These are phyloP conservation scores for Bipolaris bicolor DNA, from an alignment of 2,329 filamentous ascomycete genomes.

Conservation along the genomic window DNA sequence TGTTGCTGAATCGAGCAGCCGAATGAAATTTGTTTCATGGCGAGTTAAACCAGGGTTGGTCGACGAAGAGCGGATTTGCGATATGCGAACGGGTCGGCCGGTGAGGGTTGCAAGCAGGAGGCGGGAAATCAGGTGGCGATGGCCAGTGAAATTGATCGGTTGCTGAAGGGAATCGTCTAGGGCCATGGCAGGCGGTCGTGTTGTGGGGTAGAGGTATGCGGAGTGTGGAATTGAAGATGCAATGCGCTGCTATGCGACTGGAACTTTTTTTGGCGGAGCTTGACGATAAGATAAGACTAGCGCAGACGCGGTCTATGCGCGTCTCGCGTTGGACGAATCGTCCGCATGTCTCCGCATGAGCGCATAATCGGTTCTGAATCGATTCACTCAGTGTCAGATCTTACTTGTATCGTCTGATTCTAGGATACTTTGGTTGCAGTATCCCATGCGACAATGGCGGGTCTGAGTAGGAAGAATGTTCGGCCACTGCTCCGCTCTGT, in stretches of 20 bases:
- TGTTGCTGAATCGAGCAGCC: slow-evolving; percentile 90
- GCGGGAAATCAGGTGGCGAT: slow-evolving; percentile 80
- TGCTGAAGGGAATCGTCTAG: slow-evolving; percentile 50
- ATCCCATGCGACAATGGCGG: slow-evolving; percentile 17
- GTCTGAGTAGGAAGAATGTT: slow-evolving; percentile 13
- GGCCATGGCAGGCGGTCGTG: slow-evolving; percentile 30
- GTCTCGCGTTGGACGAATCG: slow-evolving; percentile 10
- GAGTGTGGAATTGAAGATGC: background rate
- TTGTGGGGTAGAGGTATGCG: background rate
- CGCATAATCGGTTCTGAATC: background rate
- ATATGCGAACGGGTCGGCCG: slow-evolving; percentile 86
- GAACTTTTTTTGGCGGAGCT: slow-evolving; percentile 30
- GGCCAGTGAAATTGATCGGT: slow-evolving; percentile 77
- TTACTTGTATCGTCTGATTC: background rate
- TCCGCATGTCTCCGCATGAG: background rate
- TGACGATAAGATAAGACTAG: slow-evolving; percentile 18
- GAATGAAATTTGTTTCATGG: slow-evolving; percentile 93
- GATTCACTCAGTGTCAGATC: background rate
- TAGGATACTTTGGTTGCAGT: background rate
- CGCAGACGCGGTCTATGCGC: slow-evolving; percentile 14
- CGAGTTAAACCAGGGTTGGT: slow-evolving; percentile 87
- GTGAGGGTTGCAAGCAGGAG: slow-evolving; percentile 91
- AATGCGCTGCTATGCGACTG: slow-evolving; percentile 12
- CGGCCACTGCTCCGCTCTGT: slow-evolving; percentile 42
- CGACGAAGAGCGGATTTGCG: slow-evolving; percentile 87